Conservation (phyloP, 2,329 filamentous ascomycete species). For the Clonostachys chloroleuca region DNA sequence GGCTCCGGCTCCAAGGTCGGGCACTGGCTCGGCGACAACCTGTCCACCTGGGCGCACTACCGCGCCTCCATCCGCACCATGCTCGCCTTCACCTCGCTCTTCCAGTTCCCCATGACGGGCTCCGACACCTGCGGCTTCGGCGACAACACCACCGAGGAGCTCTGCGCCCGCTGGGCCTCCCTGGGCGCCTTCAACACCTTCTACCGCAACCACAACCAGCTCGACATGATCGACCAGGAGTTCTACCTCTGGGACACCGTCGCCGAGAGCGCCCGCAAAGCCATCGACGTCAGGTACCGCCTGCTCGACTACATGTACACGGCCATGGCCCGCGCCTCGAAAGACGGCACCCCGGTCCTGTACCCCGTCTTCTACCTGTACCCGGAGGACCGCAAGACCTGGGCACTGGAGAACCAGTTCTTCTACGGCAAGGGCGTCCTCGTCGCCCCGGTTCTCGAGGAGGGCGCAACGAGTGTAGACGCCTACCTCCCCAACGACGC, state of each 20-base stretch:
- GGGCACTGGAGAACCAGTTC: conserved; percentile 42
- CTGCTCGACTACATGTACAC: conserved; percentile 84
- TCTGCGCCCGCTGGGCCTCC: conserved; percentile 66
- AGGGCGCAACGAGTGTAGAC: conserved; percentile 35
- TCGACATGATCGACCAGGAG: conserved; percentile 46
- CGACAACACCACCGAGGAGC: conserved; percentile 53
- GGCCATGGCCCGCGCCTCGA: conserved; percentile 54
- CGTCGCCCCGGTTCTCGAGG: conserved; percentile 41
- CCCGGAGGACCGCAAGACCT: conserved; percentile 42
- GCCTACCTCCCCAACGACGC: conserved; percentile 43
- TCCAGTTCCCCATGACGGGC: conserved; percentile 65
- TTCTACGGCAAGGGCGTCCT: conserved; percentile 44
- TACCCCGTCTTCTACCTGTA: conserved; percentile 72
- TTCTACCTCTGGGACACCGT: conserved; percentile 67
- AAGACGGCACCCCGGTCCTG: conserved; percentile 59
- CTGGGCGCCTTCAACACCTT: conserved; percentile 69
- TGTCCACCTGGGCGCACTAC: conserved; percentile 68
- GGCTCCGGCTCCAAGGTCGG: conserved; percentile 72
- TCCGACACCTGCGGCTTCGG: conserved; percentile 76
- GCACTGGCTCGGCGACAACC: conserved; percentile 80
- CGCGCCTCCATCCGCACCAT: conserved; percentile 75
- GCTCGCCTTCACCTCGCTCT: conserved; percentile 65
- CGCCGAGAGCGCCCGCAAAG: conserved; percentile 58
- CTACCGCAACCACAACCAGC: conserved; percentile 64
- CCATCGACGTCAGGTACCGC: conserved; percentile 69